Evolutionary conservation across 1,139 yeast species (phyloP), one percentile per base, ranked within the genome.

Genomic region (Cylindricascospora bacillispora): DNA sequence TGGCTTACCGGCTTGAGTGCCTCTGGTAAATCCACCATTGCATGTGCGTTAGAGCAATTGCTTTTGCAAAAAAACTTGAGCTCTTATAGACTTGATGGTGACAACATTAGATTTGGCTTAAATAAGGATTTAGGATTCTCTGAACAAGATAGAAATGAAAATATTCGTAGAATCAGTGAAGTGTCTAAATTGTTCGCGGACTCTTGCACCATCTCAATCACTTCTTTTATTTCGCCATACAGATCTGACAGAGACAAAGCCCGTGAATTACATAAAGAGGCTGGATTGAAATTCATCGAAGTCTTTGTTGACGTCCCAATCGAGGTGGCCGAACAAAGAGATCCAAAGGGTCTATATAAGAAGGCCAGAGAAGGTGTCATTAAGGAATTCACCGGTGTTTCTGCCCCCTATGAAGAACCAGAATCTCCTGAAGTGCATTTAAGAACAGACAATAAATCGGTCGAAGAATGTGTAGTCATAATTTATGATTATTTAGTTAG

Each of bases 1-100:
- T 86, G 97, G 97, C 67, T 86, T 46, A 86, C 97, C 7, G 97
- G 97, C 3, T 67, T 86, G 41, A 80, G 93, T 37, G 97, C 97
- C 5, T 78, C 93, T 32, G 97, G 97, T 37, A 86, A 86, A 57
- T 76, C 89, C 47, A 86, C 95, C 32, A 80, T 86, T 52, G 97
- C 97, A 2, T 81, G 94, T 55, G 95, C 94, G 5, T 67, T 86
- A 36, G 97, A 86, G 57, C 92, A 81, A 59, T 64, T 72, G 36
- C 62, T 86, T 35, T 66, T 86, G 40, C 70, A 74, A 42, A 56
- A 72, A 43, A 73, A 76, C 16, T 60, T 77, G 41, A 67, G 73
- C 41, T 70, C 94, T 18, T 86, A 86, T 61, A 73, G 97, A 54
- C 65, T 86, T 41, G 97, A 86, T 53, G 97, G 97, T 46, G 97